Base-by-base conservation (phyloP, 768 basidiomycete species). In the Leccinum rimulosum region DNA sequence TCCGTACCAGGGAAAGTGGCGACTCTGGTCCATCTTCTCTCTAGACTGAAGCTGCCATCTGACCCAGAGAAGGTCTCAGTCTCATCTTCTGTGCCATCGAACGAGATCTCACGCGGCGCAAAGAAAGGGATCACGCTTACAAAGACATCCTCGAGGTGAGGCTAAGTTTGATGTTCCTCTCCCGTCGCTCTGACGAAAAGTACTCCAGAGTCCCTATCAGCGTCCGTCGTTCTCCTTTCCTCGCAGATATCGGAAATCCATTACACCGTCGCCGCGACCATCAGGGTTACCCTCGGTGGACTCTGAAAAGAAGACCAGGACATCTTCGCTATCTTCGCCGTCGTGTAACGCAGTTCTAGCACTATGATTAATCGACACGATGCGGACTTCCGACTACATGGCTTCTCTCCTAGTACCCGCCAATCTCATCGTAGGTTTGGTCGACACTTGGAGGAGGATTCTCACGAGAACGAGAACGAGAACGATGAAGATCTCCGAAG, bases 81-180 rank as follows among this genome's bases (percentile, higher is more conserved):
- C 74, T 78, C 12, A 87, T 93, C 53, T 67, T 60, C 25, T 61
- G 80, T 77, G 57, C 79, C 78, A 49, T 80, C 82, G 68, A 82
- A 89, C 70, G 90, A 88, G 67, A 77, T 78, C 49, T 72, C 88
- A 68, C 76, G 72, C 77, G 77, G 52, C 86, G 87, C 70, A 88
- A 87, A 69, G 89, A 94, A 52, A 73, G 79, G 51, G 90, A 95
- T 66, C 82, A 86, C 52, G 82, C 84, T 52, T 96, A 93, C 88
- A 94, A 96, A 64, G 95, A 98, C 68, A 78, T 80, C 54, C 80
- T 92, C 62, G 95, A 97, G 73, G 90, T 93, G 68, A 69, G 82
- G 73, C 2, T 17, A 4, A 22, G 53, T 56, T 27, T 10, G 14
- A 12, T 6, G 43, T 45, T 12, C 3, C 2, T 30, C 19, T 49